Evolutionary conservation across 2,329 filamentous ascomycete species (phyloP), one percentile per base, ranked within the genome.

Genomic region (Pseudocercospora pini-densiflorae): DNA sequence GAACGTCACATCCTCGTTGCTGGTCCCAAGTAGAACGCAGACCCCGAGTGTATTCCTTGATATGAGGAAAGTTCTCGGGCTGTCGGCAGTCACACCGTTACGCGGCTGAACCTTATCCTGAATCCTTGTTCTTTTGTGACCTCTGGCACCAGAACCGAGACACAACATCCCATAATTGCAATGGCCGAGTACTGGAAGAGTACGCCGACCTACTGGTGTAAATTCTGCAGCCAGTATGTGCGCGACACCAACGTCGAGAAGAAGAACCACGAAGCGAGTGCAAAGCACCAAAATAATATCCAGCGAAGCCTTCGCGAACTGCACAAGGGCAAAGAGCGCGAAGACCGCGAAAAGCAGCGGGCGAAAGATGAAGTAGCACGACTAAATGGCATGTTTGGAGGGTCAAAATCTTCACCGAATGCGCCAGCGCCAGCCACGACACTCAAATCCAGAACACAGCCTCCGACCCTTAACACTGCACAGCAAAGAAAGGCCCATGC

Each of bases 171-270:
- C 47, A 23, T 19, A n/a, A 8, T 31, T 10, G 27, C 51, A 55
- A 98, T 99, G 95, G 90, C 95, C 0, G 95, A 98, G 85, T 96
- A 97, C 82, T 98, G 95, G 95, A 98, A 98, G 79, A 97, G 94
- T 21, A 97, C 94, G 36, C 94, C 94, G 5, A 94, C 91, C 78
- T 97, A 97, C 82, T 98, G 94, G 93, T 99, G 95, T 87, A 98
- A 98, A 80, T 92, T 97, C 84, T 99, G 95, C 87, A 88, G 89
- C 77, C 88, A 87, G 77, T 98, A 89, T 80, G 92, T 99, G 59
- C 92, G 92, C 80, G 95, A 99, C 83, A 97, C 94, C 23, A 90
- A 92, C 72, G 88, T 97, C 79, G 94, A 97, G 79, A 91, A 90
- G 73, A 86, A 89, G 71, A 75, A 76, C 36, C 77, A 79, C 68